Evolutionary conservation across 768 basidiomycete species (phyloP).

Genomic region (Coprinellus micaceus): DNA sequence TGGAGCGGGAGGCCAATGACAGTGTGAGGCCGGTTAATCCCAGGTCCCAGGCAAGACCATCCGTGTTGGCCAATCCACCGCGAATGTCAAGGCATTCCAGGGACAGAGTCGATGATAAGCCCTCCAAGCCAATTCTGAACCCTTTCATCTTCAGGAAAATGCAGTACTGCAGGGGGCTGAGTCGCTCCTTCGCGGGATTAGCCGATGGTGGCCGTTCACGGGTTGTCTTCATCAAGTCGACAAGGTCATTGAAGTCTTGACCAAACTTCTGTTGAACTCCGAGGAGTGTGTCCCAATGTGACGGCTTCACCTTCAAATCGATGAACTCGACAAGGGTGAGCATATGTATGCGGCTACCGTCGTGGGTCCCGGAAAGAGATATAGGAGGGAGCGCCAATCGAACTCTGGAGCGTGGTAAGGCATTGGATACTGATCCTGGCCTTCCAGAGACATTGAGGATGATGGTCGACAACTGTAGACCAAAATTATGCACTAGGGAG

Average conservation of each 20-base stretch:
- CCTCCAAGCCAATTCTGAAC: slow-evolving; percentile 76
- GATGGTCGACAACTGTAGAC: slow-evolving; percentile 62
- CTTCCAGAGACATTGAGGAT: slow-evolving; percentile 55
- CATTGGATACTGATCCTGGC: slow-evolving; percentile 30
- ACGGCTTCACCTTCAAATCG: slow-evolving; percentile 71
- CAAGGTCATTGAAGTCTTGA: slow-evolving; percentile 80
- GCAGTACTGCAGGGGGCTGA: slow-evolving; percentile 33
- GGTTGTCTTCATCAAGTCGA: slow-evolving; percentile 62
- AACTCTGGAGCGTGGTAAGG: slow-evolving; percentile 44
- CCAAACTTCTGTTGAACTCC: slow-evolving; percentile 87
- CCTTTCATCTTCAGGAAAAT: slow-evolving; percentile 69
- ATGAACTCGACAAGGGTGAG: slow-evolving; percentile 65
- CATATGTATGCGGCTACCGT: slow-evolving; percentile 46
- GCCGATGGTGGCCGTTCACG: slow-evolving; percentile 27
- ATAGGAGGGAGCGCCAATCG: slow-evolving; percentile 66
- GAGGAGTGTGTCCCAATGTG: slow-evolving; percentile 79
- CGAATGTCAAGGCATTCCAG: slow-evolving; percentile 74
- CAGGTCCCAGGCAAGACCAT: slow-evolving; percentile 60
- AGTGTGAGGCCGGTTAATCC: slow-evolving; percentile 72
- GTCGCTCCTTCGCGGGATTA: background rate
- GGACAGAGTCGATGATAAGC: slow-evolving; percentile 65
- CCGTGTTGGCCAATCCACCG: slow-evolving; percentile 51
- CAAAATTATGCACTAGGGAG: slow-evolving; percentile 46
- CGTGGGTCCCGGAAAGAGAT: slow-evolving; percentile 56
- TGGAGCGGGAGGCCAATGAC: slow-evolving; percentile 69